Conservation (phyloP, 1,284 basidiomycete species). For the Neonothopanus nambi region DNA sequence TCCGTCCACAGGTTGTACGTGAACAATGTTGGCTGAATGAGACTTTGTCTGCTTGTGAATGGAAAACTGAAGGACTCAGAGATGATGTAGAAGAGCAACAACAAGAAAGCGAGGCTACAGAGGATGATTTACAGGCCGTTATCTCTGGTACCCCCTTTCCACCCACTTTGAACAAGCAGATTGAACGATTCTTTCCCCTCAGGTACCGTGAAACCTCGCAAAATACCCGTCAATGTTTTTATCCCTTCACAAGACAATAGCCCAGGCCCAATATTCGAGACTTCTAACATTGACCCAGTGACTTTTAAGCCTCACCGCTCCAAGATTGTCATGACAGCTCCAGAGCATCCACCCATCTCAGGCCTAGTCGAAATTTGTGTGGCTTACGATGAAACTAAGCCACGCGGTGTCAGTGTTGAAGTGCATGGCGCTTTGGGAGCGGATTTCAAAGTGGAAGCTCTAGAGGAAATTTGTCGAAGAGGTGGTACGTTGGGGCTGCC, state of each 20-base stretch:
- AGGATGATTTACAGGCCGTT: constrained; percentile 56
- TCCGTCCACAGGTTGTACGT: constrained; percentile 55
- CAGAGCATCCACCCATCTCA: constrained; percentile 59
- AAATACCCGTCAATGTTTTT: constrained; percentile 63
- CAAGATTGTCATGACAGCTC: constrained; percentile 52
- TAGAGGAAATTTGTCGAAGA: constrained; percentile 52
- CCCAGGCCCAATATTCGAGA: constrained; percentile 45
- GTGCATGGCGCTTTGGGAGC: constrained; percentile 58
- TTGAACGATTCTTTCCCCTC: constrained; percentile 4
- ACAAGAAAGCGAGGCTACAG: constrained; percentile 40
- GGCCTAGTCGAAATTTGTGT: constrained; percentile 60
- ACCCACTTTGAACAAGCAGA: not conserved
- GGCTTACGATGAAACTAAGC: constrained; percentile 48
- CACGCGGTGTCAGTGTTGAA: constrained; percentile 53
- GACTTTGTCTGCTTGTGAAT: constrained; percentile 53
- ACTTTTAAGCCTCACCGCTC: constrained; percentile 35
- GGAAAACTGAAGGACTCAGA: constrained; percentile 53
- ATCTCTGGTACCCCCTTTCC: constrained; percentile 56
- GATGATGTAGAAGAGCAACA: constrained; percentile 27
- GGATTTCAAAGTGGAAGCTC: constrained; percentile 46
- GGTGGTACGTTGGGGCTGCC: constrained; percentile 49
- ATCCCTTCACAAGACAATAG: constrained; percentile 43
- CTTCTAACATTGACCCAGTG: constrained; percentile 36
- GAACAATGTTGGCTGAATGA: constrained; percentile 83
- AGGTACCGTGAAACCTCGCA: constrained; percentile 53